Evolutionary conservation across 768 basidiomycete species (phyloP), one percentile per base, ranked within the genome.

Genomic region (Mycena galopus): DNA sequence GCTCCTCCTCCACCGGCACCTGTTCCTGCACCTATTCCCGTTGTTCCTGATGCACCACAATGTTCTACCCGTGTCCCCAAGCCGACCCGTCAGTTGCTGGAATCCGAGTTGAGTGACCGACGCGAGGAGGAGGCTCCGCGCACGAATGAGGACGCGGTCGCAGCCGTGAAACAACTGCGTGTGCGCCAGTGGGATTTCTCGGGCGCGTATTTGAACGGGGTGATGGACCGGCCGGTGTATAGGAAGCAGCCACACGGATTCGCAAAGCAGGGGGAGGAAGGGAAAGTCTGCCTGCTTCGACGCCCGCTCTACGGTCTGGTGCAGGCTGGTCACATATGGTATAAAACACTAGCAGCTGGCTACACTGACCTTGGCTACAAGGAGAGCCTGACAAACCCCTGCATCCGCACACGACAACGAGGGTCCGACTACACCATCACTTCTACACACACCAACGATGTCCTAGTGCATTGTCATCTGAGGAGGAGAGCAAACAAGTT

Each of bases 241-340:
- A 71, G 65, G 69, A 58, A 59, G 42, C 69, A 71, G 57, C 69
- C 69, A 25, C 19, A 2, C 3, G 69, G 69, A 14, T 71, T 71
- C 56, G 69, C 56, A 33, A 64, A 71, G 69, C 53, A 59, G 14
- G 69, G 69, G 69, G 69, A 71, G 69, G 69, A 71, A 21, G 29
- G 16, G 17, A 71, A 71, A 23, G 69, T 71, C 30, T 71, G 69
- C 63, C 32, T n/a, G n/a, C n/a, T n/a, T n/a, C n/a, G n/a, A n/a
- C n/a, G n/a, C n/a, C n/a, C n/a, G n/a, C n/a, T n/a, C 65, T 39
- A 64, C 56, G 63, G 69, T 1, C 42, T 60, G 16, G 33, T 59
- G 3, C 69, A 71, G 27, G 69, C 69, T 0, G 69, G 69, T 2
- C 64, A 65, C 51, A 65, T 65, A n/a, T 65, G 64, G 64, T 65